A percentile compares a stretch with the other conserved stretches of the same genome.
These are phyloP conservation scores for Obba rivulosa DNA, from an alignment of 768 basidiomycete species.

Conservation along the genomic window DNA sequence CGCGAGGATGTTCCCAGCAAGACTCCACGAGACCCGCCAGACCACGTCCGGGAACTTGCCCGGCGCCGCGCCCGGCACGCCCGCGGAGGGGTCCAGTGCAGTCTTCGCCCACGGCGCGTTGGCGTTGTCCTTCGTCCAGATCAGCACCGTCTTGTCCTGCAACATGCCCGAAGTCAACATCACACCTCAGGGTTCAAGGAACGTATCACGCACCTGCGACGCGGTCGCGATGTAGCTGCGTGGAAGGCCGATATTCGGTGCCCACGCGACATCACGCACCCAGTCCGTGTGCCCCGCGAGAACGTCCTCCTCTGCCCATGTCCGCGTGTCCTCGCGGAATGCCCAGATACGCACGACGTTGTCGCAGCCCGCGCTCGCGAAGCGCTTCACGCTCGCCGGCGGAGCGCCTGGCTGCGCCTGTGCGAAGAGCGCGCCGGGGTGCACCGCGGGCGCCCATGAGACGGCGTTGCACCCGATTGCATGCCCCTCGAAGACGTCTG, in stretches of 20 bases:
- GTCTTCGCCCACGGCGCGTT: constrained; percentile 75
- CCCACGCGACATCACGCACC: constrained; percentile 99
- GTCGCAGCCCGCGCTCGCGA: constrained; percentile 95
- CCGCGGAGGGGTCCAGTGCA: constrained; percentile 65
- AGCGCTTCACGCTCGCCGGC: constrained; percentile 67
- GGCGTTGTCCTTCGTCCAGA: constrained; percentile 86
- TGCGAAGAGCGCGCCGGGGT: constrained; percentile 79
- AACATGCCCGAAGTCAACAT: too few relatives aligned
- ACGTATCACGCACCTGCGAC: constrained; percentile 69
- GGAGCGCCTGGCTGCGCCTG: constrained; percentile 42
- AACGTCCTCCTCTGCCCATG: constrained; percentile 87
- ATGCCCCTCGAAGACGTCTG: constrained; percentile 92
- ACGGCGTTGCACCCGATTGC: constrained; percentile 96
- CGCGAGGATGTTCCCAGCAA: constrained; percentile 92
- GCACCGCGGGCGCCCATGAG: constrained; percentile 92
- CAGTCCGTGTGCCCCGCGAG: constrained; percentile 94
- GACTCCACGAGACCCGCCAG: constrained; percentile 98
- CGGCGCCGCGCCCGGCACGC: constrained; percentile 30
- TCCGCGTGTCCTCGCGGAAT: constrained; percentile 79
- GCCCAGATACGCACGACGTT: constrained; percentile 94
- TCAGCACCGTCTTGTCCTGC: constrained; percentile 79
- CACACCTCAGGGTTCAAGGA: too few relatives aligned
- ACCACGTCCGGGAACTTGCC: constrained; percentile 96
- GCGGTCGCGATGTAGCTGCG: constrained; percentile 95
- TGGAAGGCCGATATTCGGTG: constrained; percentile 93